phyloP scores from a whole-genome alignment of 805 yeast genomes.

The Wickerhamiella brachini region DNA sequence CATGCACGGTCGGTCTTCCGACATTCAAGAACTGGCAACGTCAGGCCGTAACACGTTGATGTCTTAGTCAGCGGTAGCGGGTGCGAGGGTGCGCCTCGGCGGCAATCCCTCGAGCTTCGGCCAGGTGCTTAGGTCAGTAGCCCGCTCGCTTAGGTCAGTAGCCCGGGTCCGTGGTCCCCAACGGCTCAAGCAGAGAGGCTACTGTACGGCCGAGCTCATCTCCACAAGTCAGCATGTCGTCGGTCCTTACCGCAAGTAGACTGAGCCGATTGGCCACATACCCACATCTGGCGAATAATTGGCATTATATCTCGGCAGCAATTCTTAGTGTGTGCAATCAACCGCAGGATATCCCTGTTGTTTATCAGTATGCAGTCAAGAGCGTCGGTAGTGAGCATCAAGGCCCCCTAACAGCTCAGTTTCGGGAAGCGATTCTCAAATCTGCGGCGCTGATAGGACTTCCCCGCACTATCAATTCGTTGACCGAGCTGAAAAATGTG shows the following conservation, averaged over 20 bases:
- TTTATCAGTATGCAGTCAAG: slow-evolving; percentile 54
- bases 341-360: slow-evolving; percentile 64
- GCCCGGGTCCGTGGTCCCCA: too few relatives aligned
- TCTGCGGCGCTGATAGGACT: slow-evolving; percentile 69
- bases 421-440: slow-evolving; percentile 68
- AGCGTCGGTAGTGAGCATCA: slow-evolving; percentile 15
- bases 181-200: too few relatives aligned
- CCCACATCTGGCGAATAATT: slow-evolving; percentile 40
- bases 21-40: too few relatives aligned
- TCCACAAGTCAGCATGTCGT: too few relatives aligned
- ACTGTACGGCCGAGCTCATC: too few relatives aligned
- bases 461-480: slow-evolving; percentile 72
- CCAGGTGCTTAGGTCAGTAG: too few relatives aligned
- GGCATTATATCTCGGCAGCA: slow-evolving; percentile 75
- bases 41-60: too few relatives aligned
- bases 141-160: too few relatives aligned
- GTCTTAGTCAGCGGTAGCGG: too few relatives aligned
- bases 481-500: slow-evolving; percentile 45
- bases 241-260: not conserved
- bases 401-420: slow-evolving; percentile 33
- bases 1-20: too few relatives aligned
- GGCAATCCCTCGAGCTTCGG: too few relatives aligned
- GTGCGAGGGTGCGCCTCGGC: too few relatives aligned
- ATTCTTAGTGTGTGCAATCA: slow-evolving; percentile 68
- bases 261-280: slow-evolving; percentile 19